Percentiles rank a stretch among this genome's conserved stretches.
Conservation (phyloP, 2,329 filamentous ascomycete species). For the Beauveria brongniartii region DNA sequence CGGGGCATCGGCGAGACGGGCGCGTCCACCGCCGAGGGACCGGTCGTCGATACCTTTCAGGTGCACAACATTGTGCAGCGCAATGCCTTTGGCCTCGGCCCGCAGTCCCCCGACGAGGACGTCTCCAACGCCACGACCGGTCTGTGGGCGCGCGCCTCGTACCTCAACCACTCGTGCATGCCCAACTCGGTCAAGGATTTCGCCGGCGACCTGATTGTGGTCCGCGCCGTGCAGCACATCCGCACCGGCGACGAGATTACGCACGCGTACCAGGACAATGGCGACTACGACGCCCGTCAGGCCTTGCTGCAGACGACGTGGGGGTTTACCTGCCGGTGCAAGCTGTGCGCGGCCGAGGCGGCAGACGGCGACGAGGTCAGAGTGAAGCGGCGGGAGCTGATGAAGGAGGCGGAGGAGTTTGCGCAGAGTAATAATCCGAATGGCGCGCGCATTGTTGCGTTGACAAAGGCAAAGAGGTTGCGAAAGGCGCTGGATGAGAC, state of each 20-base stretch:
- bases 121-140: slow-evolving; percentile 27
- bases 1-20: slow-evolving; percentile 14
- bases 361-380: slow-evolving; percentile 15
- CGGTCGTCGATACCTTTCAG: slow-evolving; percentile 24
- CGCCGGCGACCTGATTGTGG: slow-evolving; percentile 31
- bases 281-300: slow-evolving; percentile 18
- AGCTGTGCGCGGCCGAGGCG: slow-evolving; percentile 26
- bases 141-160: slow-evolving; percentile 31
- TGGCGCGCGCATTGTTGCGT: slow-evolving; percentile 14
- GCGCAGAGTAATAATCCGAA: slow-evolving; percentile 4
- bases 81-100: slow-evolving; percentile 25
- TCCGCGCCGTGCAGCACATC: slow-evolving; percentile 28
- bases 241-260: slow-evolving; percentile 25
- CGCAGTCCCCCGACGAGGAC: slow-evolving; percentile 21
- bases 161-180: slow-evolving; percentile 35
- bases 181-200: slow-evolving; percentile 28
- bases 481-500: slow-evolving; percentile 18
- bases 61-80: slow-evolving; percentile 25
- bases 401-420: slow-evolving; percentile 18
- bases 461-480: slow-evolving; percentile 20
- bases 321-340: slow-evolving; percentile 30
- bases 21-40: slow-evolving; percentile 18
- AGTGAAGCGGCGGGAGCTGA: slow-evolving; percentile 15
- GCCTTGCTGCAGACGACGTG: slow-evolving; percentile 21
- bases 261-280: slow-evolving; percentile 23